Base-by-base conservation (phyloP, 1,139 yeast species). In the Taphrina pruni region DNA sequence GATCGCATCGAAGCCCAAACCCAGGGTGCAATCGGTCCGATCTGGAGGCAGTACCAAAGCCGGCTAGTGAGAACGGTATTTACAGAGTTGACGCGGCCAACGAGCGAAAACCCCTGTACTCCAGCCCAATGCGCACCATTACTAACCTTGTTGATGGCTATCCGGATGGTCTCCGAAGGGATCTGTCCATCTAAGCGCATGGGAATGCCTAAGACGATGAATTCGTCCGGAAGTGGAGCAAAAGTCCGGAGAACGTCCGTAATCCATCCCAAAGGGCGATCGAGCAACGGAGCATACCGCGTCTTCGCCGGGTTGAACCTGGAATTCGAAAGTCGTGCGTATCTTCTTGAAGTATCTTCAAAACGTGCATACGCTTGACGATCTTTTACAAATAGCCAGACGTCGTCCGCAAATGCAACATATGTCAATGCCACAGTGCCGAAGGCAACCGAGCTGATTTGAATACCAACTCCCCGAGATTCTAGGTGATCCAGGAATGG, bases 1-100 rank as follows among this genome's bases (percentile, higher is more conserved):
- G 35, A 11, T 21, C 56, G n/a, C 36, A 51, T 14, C 35, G 8
- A 7, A 21, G 7, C 21, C 8, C 9, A n/a, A 9, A 51, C 21
- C 56, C 56, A 51, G 8, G 56, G 56, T 9, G 56, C 35, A 7
- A 51, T 51, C 6, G 56, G 56, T 8, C 56, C 56, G 7, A 51
- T 51, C 56, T 51, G 56, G 8, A 51, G 56, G 35, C 21, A 9
- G 35, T 51, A 51, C 56, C 56, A 51, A 21, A 51, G 9, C 14
- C 20, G 9, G 56, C 56, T 51, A 6, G 35, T 11, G 7, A 51
- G 56, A 6, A 51, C 8, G 35, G 26, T 11, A 26, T 51, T 51
- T 35, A 51, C 35, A 14, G 20, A 6, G 35, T 51, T 51, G 7
- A 51, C 56, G 7, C 56, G 6, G 6, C 56, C 56, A 11, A 51